Evolutionary conservation across 2,329 filamentous ascomycete species (phyloP).

Genomic region (Orbilia quercus): DNA sequence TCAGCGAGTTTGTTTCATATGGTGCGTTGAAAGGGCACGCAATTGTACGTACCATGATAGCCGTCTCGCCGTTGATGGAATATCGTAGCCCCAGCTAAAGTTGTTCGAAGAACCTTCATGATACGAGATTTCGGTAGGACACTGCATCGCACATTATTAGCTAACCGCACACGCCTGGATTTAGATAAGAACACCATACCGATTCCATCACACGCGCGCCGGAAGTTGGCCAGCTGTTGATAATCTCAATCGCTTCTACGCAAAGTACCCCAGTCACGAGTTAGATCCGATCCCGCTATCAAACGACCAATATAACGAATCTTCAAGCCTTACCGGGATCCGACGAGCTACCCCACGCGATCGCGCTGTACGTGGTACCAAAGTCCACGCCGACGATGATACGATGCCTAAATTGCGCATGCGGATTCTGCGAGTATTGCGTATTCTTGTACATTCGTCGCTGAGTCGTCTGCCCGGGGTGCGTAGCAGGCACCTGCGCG

Average conservation of each 20-base stretch:
- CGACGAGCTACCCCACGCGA: conserved; percentile 57
- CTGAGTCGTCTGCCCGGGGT: conserved; percentile 10
- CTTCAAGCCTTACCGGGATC: conserved; percentile 39
- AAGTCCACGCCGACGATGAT: conserved; percentile 58
- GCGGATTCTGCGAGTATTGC: conserved; percentile 39
- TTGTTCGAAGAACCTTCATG: conserved; percentile 55
- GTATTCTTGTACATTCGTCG: conserved; percentile 38
- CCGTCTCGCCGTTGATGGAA: conserved; percentile 54
- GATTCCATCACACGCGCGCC: conserved; percentile 56
- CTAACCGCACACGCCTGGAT: background rate
- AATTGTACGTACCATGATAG: conserved; percentile 54
- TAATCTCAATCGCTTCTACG: conserved; percentile 57
- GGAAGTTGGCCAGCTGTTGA: conserved; percentile 58
- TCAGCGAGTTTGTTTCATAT: background rate
- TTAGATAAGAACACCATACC: conserved; percentile 27
- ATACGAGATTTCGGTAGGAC: conserved; percentile 58
- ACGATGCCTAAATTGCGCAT: conserved; percentile 44
- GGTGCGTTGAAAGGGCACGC: conserved; percentile 34
- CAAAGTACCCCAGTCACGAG: background rate
- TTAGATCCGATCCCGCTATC: background rate
- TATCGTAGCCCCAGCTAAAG: conserved; percentile 58
- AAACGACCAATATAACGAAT: background rate
- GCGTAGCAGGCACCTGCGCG: conserved; percentile 25
- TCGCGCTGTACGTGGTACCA: conserved; percentile 58
- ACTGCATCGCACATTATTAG: conserved; percentile 32